Evolutionary conservation across 2,329 filamentous ascomycete species (phyloP), one percentile per base, ranked within the genome.

Genomic region (Pseudocercospora eumusae): DNA sequence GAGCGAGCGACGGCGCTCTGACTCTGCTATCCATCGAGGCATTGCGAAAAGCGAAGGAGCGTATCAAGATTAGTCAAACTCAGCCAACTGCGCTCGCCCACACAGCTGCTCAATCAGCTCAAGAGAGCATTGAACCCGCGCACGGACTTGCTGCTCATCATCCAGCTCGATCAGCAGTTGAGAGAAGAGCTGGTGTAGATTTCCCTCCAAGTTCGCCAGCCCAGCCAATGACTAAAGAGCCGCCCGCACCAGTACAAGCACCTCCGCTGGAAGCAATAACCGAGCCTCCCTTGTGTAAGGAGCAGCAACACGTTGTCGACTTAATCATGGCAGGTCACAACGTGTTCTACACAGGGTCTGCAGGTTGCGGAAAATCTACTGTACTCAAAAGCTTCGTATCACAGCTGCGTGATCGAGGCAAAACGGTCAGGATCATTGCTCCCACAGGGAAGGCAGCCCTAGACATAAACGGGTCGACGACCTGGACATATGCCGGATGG

Each of bases 311-410:
- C 21, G 64, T 66, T 15, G 64, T 66, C 1, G 64, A 68, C 42
- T 47, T 60, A n/a, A 67, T 67, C 21, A n/a, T 65, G 23, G 47
- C 49, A 31, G 83, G 84, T 0, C 64, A 69, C 1, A 88, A 88
- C 58, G 83, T 88, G 9, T 89, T 88, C 69, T 88, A 84, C 66
- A 88, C 85, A 0, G 86, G 86, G 8, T 85, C 84, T 0, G 86
- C 86, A 13, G 86, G 86, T 0, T 83, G 80, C 50, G 85, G 84
- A 2, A 87, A 87, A 68, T 84, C 82, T 0, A 83, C 83, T 0
- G 81, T 86, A 1, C 73, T 87, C 0, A 81, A 80, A 61, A 77
- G 78, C 7, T 81, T 84, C 42, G 79, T 79, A 2, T 73, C 70
- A 6, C 70, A 74, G 4, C 74, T 85, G 1, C 61, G 64, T 8